A percentile compares a stretch with the other conserved stretches of the same genome.
These are phyloP conservation scores for Astrothelium macrocarpum DNA, from an alignment of 495 filamentous ascomycete genomes.

Conservation along the genomic window DNA sequence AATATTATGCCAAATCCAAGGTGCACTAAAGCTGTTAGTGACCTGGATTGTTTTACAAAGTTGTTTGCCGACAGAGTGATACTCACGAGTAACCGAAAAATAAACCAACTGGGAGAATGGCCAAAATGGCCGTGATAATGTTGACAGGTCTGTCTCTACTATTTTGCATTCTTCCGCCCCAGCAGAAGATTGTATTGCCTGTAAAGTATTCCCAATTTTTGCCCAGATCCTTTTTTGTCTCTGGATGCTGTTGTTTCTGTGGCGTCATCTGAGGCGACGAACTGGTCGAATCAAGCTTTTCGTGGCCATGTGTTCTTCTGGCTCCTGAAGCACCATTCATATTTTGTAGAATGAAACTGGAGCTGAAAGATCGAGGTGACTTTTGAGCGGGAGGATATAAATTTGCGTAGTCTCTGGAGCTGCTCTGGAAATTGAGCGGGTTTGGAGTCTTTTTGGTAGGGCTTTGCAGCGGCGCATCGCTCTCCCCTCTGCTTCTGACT, in stretches of 20 bases:
- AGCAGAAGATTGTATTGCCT: conserved; percentile 84
- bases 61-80: conserved; percentile 2
- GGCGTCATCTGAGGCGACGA: conserved; percentile 56
- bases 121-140: conserved; percentile 69
- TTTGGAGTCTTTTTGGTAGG: conserved; percentile 42
- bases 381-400: conserved; percentile 34
- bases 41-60: conserved; percentile 11
- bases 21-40: conserved; percentile 42
- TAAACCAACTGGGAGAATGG: conserved; percentile 64
- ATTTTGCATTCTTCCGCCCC: conserved; percentile 78
- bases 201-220: conserved; percentile 85
- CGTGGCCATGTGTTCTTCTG: conserved; percentile 50
- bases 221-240: conserved; percentile 40
- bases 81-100: conserved; percentile 78
- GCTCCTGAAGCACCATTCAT: conserved; percentile 13
- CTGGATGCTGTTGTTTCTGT: conserved; percentile 11
- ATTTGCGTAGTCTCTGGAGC: conserved; percentile 19
- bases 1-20: conserved; percentile 83
- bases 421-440: conserved; percentile 49
- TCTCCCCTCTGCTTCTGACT: conserved; percentile 58
- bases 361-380: conserved; percentile 65
- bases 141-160: conserved; percentile 85
- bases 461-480: conserved; percentile 59
- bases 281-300: conserved; percentile 64
- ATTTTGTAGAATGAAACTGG: conserved; percentile 46